These are phyloP conservation scores for Streptanthus diversifolius DNA, from an alignment of 345 rosid species.

Conservation along the genomic window DNA sequence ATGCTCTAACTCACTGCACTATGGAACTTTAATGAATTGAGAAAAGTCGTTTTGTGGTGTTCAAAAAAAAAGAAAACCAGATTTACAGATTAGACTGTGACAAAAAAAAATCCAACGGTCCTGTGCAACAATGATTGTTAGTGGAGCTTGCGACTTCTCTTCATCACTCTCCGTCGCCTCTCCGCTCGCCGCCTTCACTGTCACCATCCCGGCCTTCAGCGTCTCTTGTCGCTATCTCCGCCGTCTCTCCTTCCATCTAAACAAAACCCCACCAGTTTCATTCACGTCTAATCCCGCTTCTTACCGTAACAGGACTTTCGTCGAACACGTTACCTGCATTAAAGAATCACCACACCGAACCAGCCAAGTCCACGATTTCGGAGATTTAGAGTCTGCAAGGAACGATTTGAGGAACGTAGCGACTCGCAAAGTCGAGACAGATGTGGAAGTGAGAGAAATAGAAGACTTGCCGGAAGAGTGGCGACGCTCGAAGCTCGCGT, in stretches of 20 bases:
- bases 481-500: slow-evolving; percentile 78
- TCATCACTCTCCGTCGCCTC: slow-evolving; percentile 21
- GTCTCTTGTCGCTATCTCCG: slow-evolving; percentile 10
- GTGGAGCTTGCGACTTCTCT: slow-evolving; percentile 19
- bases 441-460: slow-evolving; percentile 58
- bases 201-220: not conserved
- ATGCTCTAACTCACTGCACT: no score
- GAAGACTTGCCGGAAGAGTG: slow-evolving; percentile 82
- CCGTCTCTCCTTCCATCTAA: not conserved
- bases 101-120: not conserved
- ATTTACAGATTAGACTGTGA: not conserved
- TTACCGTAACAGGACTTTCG: slow-evolving; percentile 37
- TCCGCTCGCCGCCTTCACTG: slow-evolving; percentile 7
- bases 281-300: slow-evolving; percentile 12
- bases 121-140: slow-evolving; percentile 27
- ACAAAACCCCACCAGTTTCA: not conserved
- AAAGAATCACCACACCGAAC: slow-evolving; percentile 12
- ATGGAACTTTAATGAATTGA: no score
- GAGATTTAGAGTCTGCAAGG: slow-evolving; percentile 30
- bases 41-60: no score
- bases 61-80: no score
- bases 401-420: slow-evolving; percentile 44
- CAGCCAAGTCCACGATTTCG: slow-evolving; percentile 18
- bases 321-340: slow-evolving; percentile 42
- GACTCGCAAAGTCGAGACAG: slow-evolving; percentile 35